phyloP scores from a whole-genome alignment of 441 rosid species.

The Populus hybrid region DNA sequence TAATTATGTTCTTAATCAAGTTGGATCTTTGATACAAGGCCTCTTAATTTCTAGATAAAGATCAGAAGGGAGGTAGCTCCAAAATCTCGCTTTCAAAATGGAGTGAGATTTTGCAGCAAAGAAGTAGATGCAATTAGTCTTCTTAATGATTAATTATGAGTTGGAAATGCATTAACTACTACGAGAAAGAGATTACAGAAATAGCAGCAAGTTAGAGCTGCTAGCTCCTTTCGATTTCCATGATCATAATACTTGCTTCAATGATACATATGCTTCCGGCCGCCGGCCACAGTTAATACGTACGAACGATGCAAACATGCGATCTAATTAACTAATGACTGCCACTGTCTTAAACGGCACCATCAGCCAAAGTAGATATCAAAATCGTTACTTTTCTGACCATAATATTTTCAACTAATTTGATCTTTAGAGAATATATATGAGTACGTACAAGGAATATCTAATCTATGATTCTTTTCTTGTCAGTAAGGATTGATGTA shows the following conservation, averaged over 20 bases:
- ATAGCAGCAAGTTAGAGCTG: neutral
- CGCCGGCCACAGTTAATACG: neutral
- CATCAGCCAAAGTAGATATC: conserved; percentile 17
- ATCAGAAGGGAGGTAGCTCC: neutral
- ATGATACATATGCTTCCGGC: neutral
- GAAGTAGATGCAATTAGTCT: no score
- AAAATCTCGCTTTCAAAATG: neutral
- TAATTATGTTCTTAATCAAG: neutral
- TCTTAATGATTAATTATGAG: no score
- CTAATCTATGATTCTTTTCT: conserved; percentile 22
- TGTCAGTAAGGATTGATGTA: conserved; percentile 6
- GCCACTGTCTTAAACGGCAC: conserved; percentile 27
- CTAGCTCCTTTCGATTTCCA: neutral
- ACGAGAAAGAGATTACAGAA: no score
- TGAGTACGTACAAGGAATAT: conserved; percentile 28
- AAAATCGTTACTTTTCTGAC: conserved; percentile 14
- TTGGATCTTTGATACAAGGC: neutral
- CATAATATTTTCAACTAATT: conserved; percentile 26
- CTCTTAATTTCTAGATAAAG: neutral
- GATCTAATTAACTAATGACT: neutral
- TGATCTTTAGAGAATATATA: conserved; percentile 25
- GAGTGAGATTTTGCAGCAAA: neutral
- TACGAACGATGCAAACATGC: neutral
- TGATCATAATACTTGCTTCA: neutral
- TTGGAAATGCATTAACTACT: no score